Evolutionary conservation across 805 yeast species (phyloP).

Genomic region (Kodamaea jinghongensis): DNA sequence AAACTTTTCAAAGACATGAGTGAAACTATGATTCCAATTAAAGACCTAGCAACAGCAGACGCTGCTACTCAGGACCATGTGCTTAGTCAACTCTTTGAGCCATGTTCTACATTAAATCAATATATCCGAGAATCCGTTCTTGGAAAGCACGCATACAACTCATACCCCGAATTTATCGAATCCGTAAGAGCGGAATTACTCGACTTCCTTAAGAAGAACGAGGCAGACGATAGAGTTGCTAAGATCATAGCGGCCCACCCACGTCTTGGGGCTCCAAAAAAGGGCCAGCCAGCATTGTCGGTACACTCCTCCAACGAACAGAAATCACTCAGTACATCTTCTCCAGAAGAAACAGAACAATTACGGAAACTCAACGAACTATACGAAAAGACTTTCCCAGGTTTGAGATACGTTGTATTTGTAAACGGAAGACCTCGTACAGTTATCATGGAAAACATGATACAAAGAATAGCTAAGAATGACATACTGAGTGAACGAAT

Average conservation of each 20-base stretch:
- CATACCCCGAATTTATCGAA: constrained; percentile 44
- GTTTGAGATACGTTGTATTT: constrained; percentile 82
- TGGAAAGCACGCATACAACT: constrained; percentile 11
- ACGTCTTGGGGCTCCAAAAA: constrained; percentile 55
- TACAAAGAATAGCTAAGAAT: constrained; percentile 45
- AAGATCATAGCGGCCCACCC: constrained; percentile 90
- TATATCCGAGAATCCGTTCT: constrained; percentile 31
- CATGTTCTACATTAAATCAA: constrained; percentile 47
- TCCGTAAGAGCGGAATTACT: constrained; percentile 38
- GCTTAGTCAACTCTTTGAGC: constrained; percentile 59
- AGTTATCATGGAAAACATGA: constrained; percentile 47
- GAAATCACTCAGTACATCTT: constrained; percentile 50
- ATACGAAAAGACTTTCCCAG: constrained; percentile 63
- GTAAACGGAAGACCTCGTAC: constrained; percentile 78
- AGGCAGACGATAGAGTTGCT: constrained; percentile 27
- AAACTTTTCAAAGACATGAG: too few species aligned
- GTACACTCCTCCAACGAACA: constrained; percentile 72
- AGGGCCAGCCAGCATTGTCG: constrained; percentile 42
- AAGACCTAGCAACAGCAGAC: not conserved
- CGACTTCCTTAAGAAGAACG: constrained; percentile 24
- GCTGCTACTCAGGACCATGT: constrained; percentile 1
- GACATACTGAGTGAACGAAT: constrained; percentile 53
- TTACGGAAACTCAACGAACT: constrained; percentile 52
- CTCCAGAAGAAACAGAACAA: constrained; percentile 47
- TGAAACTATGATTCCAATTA: constrained; percentile 1